phyloP scores from a whole-genome alignment of 1,139 yeast species.

The Sugiyamaella paludigena region DNA sequence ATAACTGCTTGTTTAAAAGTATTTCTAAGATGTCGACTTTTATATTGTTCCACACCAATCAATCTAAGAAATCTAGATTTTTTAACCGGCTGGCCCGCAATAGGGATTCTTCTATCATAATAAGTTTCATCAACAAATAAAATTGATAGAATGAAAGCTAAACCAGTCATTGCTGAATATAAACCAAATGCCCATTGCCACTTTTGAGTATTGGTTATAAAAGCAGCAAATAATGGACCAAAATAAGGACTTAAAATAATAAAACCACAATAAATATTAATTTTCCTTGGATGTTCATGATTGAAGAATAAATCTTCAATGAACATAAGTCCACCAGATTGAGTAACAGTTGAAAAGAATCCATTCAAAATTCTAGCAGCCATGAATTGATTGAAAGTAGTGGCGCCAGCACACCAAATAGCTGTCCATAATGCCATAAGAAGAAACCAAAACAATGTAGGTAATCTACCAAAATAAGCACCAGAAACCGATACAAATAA shows the following conservation, averaged over 20 bases:
- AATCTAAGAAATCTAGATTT: conserved; percentile 8
- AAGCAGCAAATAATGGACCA: conserved; percentile 15
- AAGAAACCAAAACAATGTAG: conserved; percentile 15
- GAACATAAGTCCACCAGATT: conserved; percentile 16
- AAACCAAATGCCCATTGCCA: conserved; percentile 17
- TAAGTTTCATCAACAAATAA: conserved; percentile 16
- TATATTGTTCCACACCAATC: conserved; percentile 14
- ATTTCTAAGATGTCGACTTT: conserved; percentile 9
- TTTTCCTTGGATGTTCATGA: conserved; percentile 13
- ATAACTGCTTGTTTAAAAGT: conserved; percentile 13
- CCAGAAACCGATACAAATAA: conserved; percentile 6
- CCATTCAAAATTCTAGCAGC: conserved; percentile 18
- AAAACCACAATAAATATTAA: conserved; percentile 14
- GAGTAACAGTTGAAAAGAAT: conserved; percentile 17
- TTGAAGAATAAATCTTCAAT: conserved; percentile 16
- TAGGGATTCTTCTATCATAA: conserved; percentile 8
- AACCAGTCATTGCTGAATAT: conserved; percentile 14
- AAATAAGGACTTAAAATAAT: conserved; percentile 15
- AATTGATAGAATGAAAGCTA: conserved; percentile 11
- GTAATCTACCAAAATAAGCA: conserved; percentile 15
- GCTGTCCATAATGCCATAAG: conserved; percentile 17
- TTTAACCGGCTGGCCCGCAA: conserved; percentile 8
- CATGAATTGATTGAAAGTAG: conserved; percentile 13
- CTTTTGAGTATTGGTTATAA: conserved; percentile 12
- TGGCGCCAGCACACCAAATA: conserved; percentile 16